Base-by-base conservation (phyloP, 768 basidiomycete genomes). In the Daedaleopsis nitida region DNA sequence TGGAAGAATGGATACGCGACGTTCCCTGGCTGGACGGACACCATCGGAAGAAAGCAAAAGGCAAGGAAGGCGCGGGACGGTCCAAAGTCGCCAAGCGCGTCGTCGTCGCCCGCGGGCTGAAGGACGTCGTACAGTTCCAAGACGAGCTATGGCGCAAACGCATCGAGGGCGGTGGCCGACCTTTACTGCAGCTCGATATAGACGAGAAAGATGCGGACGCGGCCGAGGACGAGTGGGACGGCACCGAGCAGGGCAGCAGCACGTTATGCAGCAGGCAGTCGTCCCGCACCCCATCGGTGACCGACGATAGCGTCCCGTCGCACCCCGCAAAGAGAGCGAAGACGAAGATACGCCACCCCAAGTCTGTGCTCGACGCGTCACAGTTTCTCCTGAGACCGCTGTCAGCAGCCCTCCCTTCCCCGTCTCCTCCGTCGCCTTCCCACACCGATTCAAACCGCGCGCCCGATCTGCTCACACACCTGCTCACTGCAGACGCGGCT, bases 11-110 rank as follows among this genome's bases (percentile, higher is more conserved):
- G 80, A 82, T 86, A 27, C 76, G 80, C 52, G 80, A 83, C n/a
- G 78, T 93, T 3, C 88, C 89, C 5, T 94, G 91, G 92, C 76
- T 92, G 12, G 80, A 85, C 62, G 80, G 83, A 49, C 86, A 86
- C 62, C 62, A 73, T 55, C 63, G 72, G 65, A 72, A 80, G 74
- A 64, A 60, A 37, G 52, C 58, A 21, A 73, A 71, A 50, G 69
- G 68, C 48, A 69, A 63, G 24, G 53, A 50, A 14, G 50, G 69
- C 23, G 73, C 75, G 48, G 83, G 86, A 0, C 80, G 86, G 12
- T 82, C 87, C 16, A 87, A 85, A 68, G 74, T 83, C 44, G 74
- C 87, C 12, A 87, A 86, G 70, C 81, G 89, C n/a, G 71, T 78
- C 38, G 73, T 89, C 52, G 85, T 88, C 55, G 87, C 88, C 35